Conservation (phyloP, 352 stramenopile species). For the Saprolegnia diclina region DNA sequence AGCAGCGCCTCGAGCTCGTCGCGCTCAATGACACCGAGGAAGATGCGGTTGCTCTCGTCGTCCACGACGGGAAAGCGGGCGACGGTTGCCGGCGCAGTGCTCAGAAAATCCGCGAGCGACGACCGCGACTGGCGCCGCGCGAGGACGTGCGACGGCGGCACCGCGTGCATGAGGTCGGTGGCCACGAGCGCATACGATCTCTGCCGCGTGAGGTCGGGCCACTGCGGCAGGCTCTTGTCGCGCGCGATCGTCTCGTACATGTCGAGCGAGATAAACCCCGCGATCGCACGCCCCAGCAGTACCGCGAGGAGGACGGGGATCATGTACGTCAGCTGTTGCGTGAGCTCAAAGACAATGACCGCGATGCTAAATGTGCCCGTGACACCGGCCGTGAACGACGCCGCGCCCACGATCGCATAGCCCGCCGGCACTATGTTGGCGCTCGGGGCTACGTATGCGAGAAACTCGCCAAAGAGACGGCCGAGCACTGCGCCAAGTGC, state of each 20-base stretch:
- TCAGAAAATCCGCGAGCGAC: constrained; percentile 44
- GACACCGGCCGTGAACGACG: constrained; percentile 73
- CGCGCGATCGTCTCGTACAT: constrained; percentile 81
- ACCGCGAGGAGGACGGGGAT: constrained; percentile 78
- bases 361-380: constrained; percentile 73
- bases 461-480: constrained; percentile 79
- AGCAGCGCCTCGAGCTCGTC: constrained; percentile 60
- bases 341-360: constrained; percentile 86
- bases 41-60: constrained; percentile 48
- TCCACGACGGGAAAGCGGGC: constrained; percentile 64
- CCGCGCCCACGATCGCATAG: constrained; percentile 75
- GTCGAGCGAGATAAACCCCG: constrained; percentile 64
- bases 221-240: constrained; percentile 74
- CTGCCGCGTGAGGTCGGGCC: constrained; percentile 72
- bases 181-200: constrained; percentile 66
- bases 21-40: constrained; percentile 51
- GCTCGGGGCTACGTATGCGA: not conserved
- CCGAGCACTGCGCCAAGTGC: constrained; percentile 82
- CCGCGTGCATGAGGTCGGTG: constrained; percentile 58
- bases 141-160: constrained; percentile 38
- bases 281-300: constrained; percentile 60
- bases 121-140: constrained; percentile 46
- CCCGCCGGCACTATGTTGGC: constrained; percentile 53
- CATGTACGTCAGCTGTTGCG: constrained; percentile 86
- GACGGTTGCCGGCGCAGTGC: constrained; percentile 37